Conservation (phyloP, 192 early-diverging fungal species). For the Backusella westeae region DNA sequence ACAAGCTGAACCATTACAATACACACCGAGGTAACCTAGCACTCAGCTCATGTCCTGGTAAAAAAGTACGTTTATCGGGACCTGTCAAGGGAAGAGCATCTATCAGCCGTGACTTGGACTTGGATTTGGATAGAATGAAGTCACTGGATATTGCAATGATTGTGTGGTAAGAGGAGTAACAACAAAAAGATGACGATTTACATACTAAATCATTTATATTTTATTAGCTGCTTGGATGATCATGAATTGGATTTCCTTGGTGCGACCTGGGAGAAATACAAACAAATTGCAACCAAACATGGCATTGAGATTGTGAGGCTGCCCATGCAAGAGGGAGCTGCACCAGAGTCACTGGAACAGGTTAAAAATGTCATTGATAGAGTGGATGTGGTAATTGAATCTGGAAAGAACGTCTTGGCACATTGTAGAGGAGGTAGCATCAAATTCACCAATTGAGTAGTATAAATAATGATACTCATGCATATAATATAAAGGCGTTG, state of each 20-base stretch:
- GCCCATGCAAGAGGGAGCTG: conserved; percentile 70
- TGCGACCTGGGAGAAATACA: conserved; percentile 61
- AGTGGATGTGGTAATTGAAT: conserved; percentile 45
- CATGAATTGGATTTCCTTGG: conserved; percentile 64
- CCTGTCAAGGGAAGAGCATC: conserved; percentile 68
- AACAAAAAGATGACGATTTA: too few relatives aligned
- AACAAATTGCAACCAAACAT: conserved; percentile 44
- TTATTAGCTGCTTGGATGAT: conserved; percentile 62
- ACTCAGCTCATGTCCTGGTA: conserved; percentile 74
- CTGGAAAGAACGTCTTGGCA: conserved; percentile 56
- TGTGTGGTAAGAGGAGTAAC: conserved; percentile 50
- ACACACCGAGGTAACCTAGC: conserved; percentile 58
- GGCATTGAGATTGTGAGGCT: conserved; percentile 61
- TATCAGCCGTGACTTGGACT: conserved; percentile 66
- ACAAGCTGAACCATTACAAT: background rate
- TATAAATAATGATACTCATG: conserved; percentile 8
- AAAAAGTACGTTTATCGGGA: conserved; percentile 70
- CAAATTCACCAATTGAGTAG: too few relatives aligned
- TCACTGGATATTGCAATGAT: conserved; percentile 56
- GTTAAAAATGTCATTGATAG: conserved; percentile 52
- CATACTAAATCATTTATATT: background rate
- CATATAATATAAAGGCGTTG: conserved; percentile 50
- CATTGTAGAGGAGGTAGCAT: conserved; percentile 65
- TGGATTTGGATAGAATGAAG: conserved; percentile 67
- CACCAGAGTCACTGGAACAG: conserved; percentile 54